Base-by-base conservation (phyloP, 257 asterid species). In the Ehretia macrophylla region DNA sequence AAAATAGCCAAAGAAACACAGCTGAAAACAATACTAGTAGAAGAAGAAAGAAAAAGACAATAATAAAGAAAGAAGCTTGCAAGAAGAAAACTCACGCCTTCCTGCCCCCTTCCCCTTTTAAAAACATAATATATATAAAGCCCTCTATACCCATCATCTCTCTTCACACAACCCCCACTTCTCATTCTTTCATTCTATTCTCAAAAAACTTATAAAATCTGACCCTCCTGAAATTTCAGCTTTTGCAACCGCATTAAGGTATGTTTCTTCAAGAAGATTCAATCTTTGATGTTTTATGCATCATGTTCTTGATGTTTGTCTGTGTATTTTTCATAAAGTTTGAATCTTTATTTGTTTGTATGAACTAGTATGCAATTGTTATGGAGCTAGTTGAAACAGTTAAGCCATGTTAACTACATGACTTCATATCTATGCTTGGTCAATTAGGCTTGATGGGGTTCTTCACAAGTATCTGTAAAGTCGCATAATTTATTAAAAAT, bases 21-120 rank as follows among this genome's bases (percentile, higher is more conserved):
- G 27, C 47, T 42, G 12, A 11, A 42, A 42, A 42, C 14, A 42
- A 42, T 10, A 42, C 3, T 42, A 3, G 16, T n/a, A 42, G 47
- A 42, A 42, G n/a, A 22, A 55, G 8, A 8, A 10, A 5, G 4
- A 44, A 37, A 1, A 58, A 56, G 47, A n/a, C 63, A 56, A 39
- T 62, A 42, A 49, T 56, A 62, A 51, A 58, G 20, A 69, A 60
- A 58, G 57, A 68, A 71, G 69, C 22, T 32, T 61, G 74, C 59
- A 59, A 64, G 80, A 83, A 81, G 87, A 79, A 76, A 75, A 79
- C 79, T 80, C 88, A 60, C 94, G 72, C 86, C 70, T 85, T 85
- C 97, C 85, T 66, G 55, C 68, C 53, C 35, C 64, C 56, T 50
- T 62, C 60, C 59, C 59, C 35, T 27, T 27, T 27, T 6, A 12